Evolutionary conservation across 768 basidiomycete genomes (phyloP), one percentile per base, ranked within the genome.

Genomic region (Tricholoma furcatifolium): DNA sequence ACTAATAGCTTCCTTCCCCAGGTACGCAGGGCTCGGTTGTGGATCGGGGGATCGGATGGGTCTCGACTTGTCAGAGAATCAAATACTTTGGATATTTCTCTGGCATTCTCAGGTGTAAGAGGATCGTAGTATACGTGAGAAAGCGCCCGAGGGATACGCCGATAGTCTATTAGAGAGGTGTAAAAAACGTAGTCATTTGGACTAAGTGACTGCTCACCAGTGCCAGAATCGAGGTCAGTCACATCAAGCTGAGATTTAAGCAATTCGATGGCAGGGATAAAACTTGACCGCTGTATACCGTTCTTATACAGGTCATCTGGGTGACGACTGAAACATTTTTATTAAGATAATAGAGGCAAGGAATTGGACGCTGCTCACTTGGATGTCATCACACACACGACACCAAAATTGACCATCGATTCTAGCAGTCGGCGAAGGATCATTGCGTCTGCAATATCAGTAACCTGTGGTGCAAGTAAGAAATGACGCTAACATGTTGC

Each of bases 381-480:
- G 49, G 95, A 98, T 0, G 97, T 99, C 75, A 98, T 91, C 21
- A 99, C 87, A 63, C 87, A 93, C 43, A 98, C 84, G 10, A 98
- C 93, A 7, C 96, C 97, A 60, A 87, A 86, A 46, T 85, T 85
- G 46, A 94, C 75, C 60, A 99, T 70, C n/a, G 79, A 77, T 67
- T 98, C 95, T 43, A 99, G 73, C 17, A 99, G 75, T 44, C 94
- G 83, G 36, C 95, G 78, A 23, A 99, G 80, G 56, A 99, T 95
- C 97, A 99, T 98, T 14, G 97, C 96, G 60, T 97, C 94, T 18
- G 91, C 94, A 55, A 98, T 98, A 70, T 98, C 96, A 14, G 96
- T 98, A 6, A 97, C 91, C 88, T 91, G 60, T 41, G 48, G 21
- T 39, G 27, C 10, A 46, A 50, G 38, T 43, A 31, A 43, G 43